These are phyloP conservation scores for Rutstroemia sp. DNA, from an alignment of 2,329 filamentous ascomycete genomes.

Conservation along the genomic window DNA sequence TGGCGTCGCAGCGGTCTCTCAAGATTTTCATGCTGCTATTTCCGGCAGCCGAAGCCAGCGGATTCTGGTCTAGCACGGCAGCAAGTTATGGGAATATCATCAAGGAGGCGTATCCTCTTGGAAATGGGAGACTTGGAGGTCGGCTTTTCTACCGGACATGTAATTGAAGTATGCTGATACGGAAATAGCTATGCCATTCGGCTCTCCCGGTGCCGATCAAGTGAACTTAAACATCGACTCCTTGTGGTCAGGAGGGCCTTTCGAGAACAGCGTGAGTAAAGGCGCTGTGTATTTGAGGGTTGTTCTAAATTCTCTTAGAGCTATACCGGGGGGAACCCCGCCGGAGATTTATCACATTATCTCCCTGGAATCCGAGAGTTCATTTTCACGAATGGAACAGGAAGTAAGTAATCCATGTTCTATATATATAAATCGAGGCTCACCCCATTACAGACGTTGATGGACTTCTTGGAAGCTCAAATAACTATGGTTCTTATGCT, in stretches of 20 bases:
- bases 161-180: neutral
- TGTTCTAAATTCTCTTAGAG: conserved; percentile 11
- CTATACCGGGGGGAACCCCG: conserved; percentile 40
- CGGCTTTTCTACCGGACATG: neutral
- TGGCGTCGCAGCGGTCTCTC: too few relatives aligned
- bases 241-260: conserved; percentile 36
- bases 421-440: neutral
- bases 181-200: conserved; percentile 34
- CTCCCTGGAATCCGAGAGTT: conserved; percentile 36
- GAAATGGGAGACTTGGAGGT: conserved; percentile 42
- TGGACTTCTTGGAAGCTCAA: conserved; percentile 33
- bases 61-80: conserved; percentile 15
- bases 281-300: neutral
- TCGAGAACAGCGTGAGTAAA: conserved; percentile 27
- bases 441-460: conserved; percentile 27
- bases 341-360: conserved; percentile 27
- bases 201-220: conserved; percentile 34
- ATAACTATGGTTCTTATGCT: conserved; percentile 39
- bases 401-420: conserved; percentile 28
- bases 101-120: conserved; percentile 38
- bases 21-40: too few relatives aligned
- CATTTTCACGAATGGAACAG: conserved; percentile 43
- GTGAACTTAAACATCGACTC: conserved; percentile 42
- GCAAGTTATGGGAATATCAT: conserved; percentile 21
- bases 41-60: too few relatives aligned